A percentile compares a stretch with the other conserved stretches of the same genome.
phyloP scores from a whole-genome alignment of 805 yeast genomes.

The Danielia reshetovae region DNA sequence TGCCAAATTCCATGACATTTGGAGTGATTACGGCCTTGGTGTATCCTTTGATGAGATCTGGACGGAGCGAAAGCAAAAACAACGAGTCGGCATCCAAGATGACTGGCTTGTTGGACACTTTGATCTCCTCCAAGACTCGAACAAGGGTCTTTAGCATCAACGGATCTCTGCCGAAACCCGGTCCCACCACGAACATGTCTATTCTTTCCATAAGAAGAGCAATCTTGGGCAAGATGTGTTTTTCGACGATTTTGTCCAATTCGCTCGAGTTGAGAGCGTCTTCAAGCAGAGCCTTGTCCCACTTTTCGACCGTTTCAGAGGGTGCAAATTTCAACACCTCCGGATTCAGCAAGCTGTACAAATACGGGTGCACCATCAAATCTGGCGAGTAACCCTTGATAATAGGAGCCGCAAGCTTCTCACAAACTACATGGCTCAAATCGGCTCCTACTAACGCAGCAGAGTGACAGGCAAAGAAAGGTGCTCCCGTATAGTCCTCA shows the following conservation, averaged over 20 bases:
- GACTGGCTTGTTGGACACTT: constrained; percentile 57
- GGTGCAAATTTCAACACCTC: constrained; percentile 17
- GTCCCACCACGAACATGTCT: constrained; percentile 85
- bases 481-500: constrained; percentile 96
- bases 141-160: constrained; percentile 59
- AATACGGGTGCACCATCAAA: constrained; percentile 92
- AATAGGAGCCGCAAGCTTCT: constrained; percentile 67
- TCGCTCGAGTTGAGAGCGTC: constrained; percentile 22
- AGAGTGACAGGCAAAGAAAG: constrained; percentile 84
- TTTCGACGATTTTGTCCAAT: constrained; percentile 33
- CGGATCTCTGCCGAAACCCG: constrained; percentile 86
- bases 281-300: constrained; percentile 13
- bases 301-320: constrained; percentile 16
- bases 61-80: constrained; percentile 57
- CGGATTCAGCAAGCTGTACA: constrained; percentile 47
- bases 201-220: constrained; percentile 51
- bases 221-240: constrained; percentile 54
- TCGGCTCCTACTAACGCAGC: constrained; percentile 85
- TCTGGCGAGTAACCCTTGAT: constrained; percentile 90
- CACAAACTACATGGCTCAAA: constrained; percentile 87
- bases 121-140: constrained; percentile 55
- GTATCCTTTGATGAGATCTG: constrained; percentile 52
- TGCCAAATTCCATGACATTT: constrained; percentile 76
- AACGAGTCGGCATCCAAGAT: constrained; percentile 91
- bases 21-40: constrained; percentile 77